Evolutionary conservation across 2,329 filamentous ascomycete species (phyloP).

Genomic region (Penicillium sp.): DNA sequence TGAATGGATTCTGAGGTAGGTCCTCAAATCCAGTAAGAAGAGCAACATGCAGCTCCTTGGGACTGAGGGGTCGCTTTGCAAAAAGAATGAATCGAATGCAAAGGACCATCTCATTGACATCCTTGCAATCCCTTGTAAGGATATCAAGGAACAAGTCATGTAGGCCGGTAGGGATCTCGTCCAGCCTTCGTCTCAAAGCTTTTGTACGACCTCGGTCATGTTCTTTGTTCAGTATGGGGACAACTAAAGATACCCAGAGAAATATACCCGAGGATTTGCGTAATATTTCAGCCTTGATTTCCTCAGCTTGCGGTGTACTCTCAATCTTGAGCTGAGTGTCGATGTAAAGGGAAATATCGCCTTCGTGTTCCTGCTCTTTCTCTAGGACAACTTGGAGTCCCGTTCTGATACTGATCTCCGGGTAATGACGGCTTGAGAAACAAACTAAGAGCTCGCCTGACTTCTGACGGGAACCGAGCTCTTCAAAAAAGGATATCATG

Average conservation of each 20-base stretch:
- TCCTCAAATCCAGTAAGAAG: too few species aligned
- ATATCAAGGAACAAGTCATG: too few species aligned
- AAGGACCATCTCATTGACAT: constrained; percentile 48
- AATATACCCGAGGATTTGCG: constrained; percentile 50
- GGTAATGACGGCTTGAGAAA: constrained; percentile 52
- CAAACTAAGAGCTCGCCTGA: too few species aligned
- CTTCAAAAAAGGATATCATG: too few species aligned
- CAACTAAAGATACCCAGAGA: constrained; percentile 52
- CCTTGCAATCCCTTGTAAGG: constrained; percentile 50
- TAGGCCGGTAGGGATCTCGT: constrained; percentile 48
- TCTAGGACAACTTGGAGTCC: constrained; percentile 44
- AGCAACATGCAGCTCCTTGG: constrained; percentile 40
- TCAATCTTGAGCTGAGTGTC: too few species aligned
- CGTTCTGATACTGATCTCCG: constrained; percentile 39
- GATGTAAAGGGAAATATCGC: too few species aligned
- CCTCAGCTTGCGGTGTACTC: too few species aligned
- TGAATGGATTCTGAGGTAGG: too few species aligned
- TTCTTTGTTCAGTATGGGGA: constrained; percentile 52
- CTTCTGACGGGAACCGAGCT: too few species aligned
- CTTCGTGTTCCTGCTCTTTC: constrained; percentile 40
- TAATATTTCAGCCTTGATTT: constrained; percentile 39
- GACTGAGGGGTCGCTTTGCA: constrained; percentile 36
- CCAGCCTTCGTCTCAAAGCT: constrained; percentile 41
- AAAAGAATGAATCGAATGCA: constrained; percentile 62
- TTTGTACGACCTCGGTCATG: constrained; percentile 18